phyloP scores from a whole-genome alignment of 768 basidiomycete genomes.

The Boletus coccyginus region DNA sequence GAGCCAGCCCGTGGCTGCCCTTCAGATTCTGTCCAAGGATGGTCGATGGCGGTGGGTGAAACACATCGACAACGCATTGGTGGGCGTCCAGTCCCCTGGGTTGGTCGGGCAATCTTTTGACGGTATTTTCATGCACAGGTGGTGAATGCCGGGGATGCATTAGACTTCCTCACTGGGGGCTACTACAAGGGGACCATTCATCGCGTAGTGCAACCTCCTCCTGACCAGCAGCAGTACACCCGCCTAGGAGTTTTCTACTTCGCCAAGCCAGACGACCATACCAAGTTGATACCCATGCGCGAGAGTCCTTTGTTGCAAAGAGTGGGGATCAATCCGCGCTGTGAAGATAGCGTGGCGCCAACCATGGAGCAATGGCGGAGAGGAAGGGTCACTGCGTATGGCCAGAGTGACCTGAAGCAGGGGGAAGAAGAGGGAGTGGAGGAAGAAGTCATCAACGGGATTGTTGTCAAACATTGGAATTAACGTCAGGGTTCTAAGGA shows the following conservation, averaged over 20 bases:
- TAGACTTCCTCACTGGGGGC: constrained; percentile 61
- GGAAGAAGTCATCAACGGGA: constrained; percentile 53
- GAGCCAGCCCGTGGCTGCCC: constrained; percentile 57
- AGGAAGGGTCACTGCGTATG: constrained; percentile 50
- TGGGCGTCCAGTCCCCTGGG: constrained; percentile 19
- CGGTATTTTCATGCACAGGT: constrained; percentile 36
- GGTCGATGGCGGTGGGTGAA: constrained; percentile 58
- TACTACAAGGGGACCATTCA: constrained; percentile 61
- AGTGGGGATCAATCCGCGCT: constrained; percentile 38
- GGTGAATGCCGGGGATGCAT: constrained; percentile 56
- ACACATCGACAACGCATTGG: constrained; percentile 57
- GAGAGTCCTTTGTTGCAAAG: constrained; percentile 50
- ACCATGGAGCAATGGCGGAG: constrained; percentile 54
- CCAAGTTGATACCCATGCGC: constrained; percentile 42
- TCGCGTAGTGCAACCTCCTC: constrained; percentile 59
- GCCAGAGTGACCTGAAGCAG: constrained; percentile 42
- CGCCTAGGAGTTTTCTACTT: constrained; percentile 64
- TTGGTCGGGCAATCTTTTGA: not conserved
- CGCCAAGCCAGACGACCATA: constrained; percentile 47
- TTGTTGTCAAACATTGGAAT: constrained; percentile 57
- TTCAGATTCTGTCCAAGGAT: constrained; percentile 54
- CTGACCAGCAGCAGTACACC: constrained; percentile 46
- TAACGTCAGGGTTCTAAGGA: constrained; percentile 18
- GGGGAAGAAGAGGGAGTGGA: constrained; percentile 44
- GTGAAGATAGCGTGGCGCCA: constrained; percentile 41